Percentiles rank a stretch among this genome's conserved stretches.
Evolutionary conservation across 805 yeast genomes (phyloP).

Genomic region (Teunomyces gatunensis): DNA sequence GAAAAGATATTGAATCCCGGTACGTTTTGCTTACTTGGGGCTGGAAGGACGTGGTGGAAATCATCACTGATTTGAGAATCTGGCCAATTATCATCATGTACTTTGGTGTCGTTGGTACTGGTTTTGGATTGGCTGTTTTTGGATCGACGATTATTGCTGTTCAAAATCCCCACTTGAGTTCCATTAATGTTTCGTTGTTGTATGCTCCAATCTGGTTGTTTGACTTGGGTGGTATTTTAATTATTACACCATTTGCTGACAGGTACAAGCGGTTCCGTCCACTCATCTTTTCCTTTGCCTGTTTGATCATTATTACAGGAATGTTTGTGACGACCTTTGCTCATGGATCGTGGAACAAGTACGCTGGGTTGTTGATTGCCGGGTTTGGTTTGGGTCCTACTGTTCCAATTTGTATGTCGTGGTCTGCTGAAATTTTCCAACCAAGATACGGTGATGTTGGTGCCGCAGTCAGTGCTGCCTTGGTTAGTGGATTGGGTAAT

Average conservation of each 20-base stretch:
- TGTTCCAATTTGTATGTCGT: slow-evolving; percentile 83
- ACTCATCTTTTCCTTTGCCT: slow-evolving; percentile 58
- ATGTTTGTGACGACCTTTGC: slow-evolving; percentile 77
- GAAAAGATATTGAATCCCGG: slow-evolving; percentile 55
- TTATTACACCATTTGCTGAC: slow-evolving; percentile 81
- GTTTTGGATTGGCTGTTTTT: slow-evolving; percentile 80
- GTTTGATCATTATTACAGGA: slow-evolving; percentile 69
- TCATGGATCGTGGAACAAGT: slow-evolving; percentile 66
- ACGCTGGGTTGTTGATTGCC: slow-evolving; percentile 76
- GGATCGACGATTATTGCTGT: slow-evolving; percentile 73
- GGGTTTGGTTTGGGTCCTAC: slow-evolving; percentile 92
- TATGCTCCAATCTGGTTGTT: slow-evolving; percentile 92
- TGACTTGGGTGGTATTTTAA: slow-evolving; percentile 70
- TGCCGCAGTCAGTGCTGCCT: slow-evolving; percentile 75
- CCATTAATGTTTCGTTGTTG: slow-evolving; percentile 69
- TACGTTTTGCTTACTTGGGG: slow-evolving; percentile 53
- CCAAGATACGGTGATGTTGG: slow-evolving; percentile 80
- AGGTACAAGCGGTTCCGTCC: slow-evolving; percentile 58
- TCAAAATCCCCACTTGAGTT: slow-evolving; percentile 58
- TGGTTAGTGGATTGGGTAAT: slow-evolving; percentile 84
- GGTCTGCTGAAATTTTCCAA: slow-evolving; percentile 74
- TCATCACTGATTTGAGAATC: slow-evolving; percentile 60
- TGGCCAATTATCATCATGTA: slow-evolving; percentile 88
- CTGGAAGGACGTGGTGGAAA: slow-evolving; percentile 51
- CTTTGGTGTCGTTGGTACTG: slow-evolving; percentile 92